These are phyloP conservation scores for Trichoderma koningii DNA, from an alignment of 2,329 filamentous ascomycete species.

Conservation along the genomic window DNA sequence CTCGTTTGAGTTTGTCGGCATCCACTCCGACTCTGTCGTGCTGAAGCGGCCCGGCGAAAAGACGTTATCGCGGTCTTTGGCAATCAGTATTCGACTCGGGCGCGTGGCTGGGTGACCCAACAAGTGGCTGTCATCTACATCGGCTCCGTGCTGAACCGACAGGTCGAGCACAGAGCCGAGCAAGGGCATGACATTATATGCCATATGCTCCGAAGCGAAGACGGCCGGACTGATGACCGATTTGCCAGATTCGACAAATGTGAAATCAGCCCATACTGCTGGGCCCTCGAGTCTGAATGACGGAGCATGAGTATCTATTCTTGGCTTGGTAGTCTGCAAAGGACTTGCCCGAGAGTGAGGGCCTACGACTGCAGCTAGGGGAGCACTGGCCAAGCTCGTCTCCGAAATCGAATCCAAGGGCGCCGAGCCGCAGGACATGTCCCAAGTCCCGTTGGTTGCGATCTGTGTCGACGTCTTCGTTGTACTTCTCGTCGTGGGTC, in stretches of 20 bases:
- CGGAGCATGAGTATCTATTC: constrained; percentile 21
- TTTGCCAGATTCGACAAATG: neutral
- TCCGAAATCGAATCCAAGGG: neutral
- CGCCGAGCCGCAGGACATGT: neutral
- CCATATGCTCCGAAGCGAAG: neutral
- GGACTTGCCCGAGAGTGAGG: constrained; percentile 21
- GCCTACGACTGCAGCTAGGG: neutral
- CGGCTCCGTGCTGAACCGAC: neutral
- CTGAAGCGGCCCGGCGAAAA: neutral
- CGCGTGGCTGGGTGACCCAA: neutral
- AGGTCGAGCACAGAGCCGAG: neutral
- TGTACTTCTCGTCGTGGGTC: no score
- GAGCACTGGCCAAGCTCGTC: neutral
- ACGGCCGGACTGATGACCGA: neutral
- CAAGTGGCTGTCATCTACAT: neutral
- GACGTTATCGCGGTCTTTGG: neutral
- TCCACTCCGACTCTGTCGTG: neutral
- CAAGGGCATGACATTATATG: neutral
- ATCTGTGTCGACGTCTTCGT: no score
- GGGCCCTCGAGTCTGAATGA: constrained; percentile 20
- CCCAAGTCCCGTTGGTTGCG: neutral
- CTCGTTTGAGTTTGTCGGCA: neutral
- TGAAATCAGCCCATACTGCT: constrained; percentile 12
- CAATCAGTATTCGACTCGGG: neutral
- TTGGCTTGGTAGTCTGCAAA: constrained; percentile 4